A percentile compares a stretch with the other conserved stretches of the same genome.
These are phyloP conservation scores for Aspergillus olivimuriae DNA, from an alignment of 495 filamentous ascomycete species.

Conservation along the genomic window DNA sequence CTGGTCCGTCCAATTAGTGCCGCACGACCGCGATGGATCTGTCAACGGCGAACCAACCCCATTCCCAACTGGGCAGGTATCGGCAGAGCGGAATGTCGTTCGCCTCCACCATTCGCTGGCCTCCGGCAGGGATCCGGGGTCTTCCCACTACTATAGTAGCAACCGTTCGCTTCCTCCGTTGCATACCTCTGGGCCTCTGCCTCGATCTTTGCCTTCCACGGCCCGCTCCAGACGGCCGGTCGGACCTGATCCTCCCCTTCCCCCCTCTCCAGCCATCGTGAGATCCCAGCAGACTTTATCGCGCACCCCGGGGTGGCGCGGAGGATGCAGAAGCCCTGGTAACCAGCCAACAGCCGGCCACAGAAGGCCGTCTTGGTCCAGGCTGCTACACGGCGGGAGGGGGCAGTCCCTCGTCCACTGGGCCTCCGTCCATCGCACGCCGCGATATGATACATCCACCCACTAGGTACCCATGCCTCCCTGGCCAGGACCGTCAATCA, in stretches of 20 bases:
- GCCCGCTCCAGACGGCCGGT: no score
- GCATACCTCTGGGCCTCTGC: constrained; percentile 13
- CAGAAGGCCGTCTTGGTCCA: no score
- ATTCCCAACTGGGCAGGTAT: constrained; percentile 20
- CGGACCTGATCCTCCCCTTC: no score
- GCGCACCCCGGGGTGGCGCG: no score
- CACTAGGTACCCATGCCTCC: neutral
- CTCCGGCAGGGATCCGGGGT: constrained; percentile 21
- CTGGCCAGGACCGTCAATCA: constrained; percentile 2
- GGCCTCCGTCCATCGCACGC: no score
- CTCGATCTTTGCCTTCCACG: neutral
- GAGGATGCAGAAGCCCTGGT: no score
- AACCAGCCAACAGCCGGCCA: no score
- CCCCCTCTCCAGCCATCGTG: no score
- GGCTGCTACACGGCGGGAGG: no score
- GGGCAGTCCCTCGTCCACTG: no score
- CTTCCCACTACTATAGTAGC: no score
- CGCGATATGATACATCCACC: constrained; percentile 15
- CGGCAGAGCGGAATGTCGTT: constrained; percentile 13
- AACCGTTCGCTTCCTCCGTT: constrained; percentile 16
- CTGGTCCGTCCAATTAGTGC: constrained; percentile 18
- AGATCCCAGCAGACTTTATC: no score
- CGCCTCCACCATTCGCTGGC: constrained; percentile 6
- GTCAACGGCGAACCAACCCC: constrained; percentile 22
- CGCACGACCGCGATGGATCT: constrained; percentile 17